Base-by-base conservation (phyloP, 768 basidiomycete genomes). In the Russula emetica region DNA sequence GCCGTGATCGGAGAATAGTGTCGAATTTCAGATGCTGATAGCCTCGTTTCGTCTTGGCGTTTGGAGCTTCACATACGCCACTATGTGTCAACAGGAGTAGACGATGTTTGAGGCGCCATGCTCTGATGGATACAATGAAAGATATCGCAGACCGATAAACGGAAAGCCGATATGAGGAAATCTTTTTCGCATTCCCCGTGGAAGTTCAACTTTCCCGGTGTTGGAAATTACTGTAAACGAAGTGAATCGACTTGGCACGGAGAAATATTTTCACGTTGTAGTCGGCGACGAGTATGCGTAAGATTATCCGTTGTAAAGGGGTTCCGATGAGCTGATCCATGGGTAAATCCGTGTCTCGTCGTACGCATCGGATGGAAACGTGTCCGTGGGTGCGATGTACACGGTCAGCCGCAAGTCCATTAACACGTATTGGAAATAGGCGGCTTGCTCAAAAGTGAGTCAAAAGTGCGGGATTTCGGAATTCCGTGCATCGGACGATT, bases 1-100 rank as follows among this genome's bases (percentile, higher is more conserved):
- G 28, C 50, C 58, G 28, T 56, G 45, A 56, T 55, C 53, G 45
- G 63, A 55, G 26, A 58, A 45, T n/a, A 20, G 20, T 13, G 57
- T 63, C 51, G 36, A 36, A 51, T 53, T 11, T 45, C 24, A 14
- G 34, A 24, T 28, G 49, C 6, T 44, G 11, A 61, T 36, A 47
- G 32, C 40, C 47, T 49, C 45, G 45, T 36, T n/a, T 34, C 54
- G 50, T 9, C 53, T 55, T 16, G 42, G 3, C n/a, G n/a, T n/a
- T n/a, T n/a, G n/a, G n/a, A n/a, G 32, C 28, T 13, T 20, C 28
- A 22, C 22, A 22, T 24, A 36, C 34, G 58, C 49, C 40, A 22
- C 30, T 54, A 49, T 36, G 52, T 49, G 24, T 54, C 57, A 54
- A 38, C 32, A 40, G 34, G 50, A 49, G 44, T 11, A 32, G 30